Evolutionary conservation across 2,329 filamentous ascomycete genomes (phyloP).

Genomic region (Phaeosphaeria sp.): DNA sequence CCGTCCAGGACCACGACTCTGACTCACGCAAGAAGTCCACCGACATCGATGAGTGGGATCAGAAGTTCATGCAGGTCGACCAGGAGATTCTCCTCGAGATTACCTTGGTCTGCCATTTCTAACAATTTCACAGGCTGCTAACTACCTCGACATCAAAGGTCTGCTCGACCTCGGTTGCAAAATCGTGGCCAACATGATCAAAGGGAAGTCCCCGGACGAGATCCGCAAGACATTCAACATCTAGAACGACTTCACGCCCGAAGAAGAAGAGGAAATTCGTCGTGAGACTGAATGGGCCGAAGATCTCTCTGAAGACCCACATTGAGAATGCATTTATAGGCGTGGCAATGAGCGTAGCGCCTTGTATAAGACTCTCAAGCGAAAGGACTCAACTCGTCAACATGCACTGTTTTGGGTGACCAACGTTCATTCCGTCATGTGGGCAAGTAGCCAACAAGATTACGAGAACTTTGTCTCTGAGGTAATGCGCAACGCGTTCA

Average conservation of each 20-base stretch:
- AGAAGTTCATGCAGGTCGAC: slow-evolving; percentile 99
- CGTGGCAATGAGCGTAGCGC: too few relatives aligned
- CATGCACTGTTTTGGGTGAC: too few relatives aligned
- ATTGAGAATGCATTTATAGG: too few relatives aligned
- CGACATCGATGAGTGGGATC: slow-evolving; percentile 99
- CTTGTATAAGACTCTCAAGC: too few relatives aligned
- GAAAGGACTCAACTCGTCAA: too few relatives aligned
- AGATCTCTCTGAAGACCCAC: too few relatives aligned
- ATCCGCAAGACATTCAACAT: slow-evolving; percentile 99
- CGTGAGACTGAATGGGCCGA: slow-evolving; percentile 62
- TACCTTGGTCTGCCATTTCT: slow-evolving; percentile 73
- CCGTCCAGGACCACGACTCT: slow-evolving; percentile 83
- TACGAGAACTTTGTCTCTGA: too few relatives aligned
- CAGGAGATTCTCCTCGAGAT: slow-evolving; percentile 99
- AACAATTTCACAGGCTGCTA: slow-evolving; percentile 73
- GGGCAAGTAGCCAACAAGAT: too few relatives aligned
- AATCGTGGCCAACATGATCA: slow-evolving; percentile 99
- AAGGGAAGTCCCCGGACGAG: slow-evolving; percentile 99
- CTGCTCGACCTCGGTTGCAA: slow-evolving; percentile 98
- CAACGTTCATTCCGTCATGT: too few relatives aligned
- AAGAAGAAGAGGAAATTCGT: slow-evolving; percentile 94
- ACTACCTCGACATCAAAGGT: slow-evolving; percentile 99
- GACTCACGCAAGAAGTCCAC: slow-evolving; percentile 98
- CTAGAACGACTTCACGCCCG: slow-evolving; percentile 97
- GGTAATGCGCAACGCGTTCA: too few relatives aligned